These are phyloP conservation scores for Herpotrichia juniperi DNA, from an alignment of 2,329 filamentous ascomycete species.

Conservation along the genomic window DNA sequence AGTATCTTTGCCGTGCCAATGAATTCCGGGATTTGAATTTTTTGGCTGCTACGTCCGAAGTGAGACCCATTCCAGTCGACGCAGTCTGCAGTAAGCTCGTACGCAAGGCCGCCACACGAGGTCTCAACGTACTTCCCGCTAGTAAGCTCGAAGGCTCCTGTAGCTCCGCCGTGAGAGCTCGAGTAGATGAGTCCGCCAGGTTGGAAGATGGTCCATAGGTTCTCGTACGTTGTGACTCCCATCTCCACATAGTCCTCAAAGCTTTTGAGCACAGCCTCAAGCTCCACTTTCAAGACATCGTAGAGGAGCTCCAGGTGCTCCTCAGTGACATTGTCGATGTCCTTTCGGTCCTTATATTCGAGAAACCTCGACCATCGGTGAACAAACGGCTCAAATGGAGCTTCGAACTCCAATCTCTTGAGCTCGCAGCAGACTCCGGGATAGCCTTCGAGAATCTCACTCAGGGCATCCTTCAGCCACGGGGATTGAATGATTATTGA, in stretches of 20 bases:
- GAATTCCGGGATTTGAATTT: slow-evolving; percentile 56
- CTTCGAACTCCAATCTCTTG: slow-evolving; percentile 65
- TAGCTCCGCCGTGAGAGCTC: slow-evolving; percentile 26
- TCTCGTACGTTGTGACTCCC: slow-evolving; percentile 45
- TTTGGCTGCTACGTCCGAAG: slow-evolving; percentile 31
- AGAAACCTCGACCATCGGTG: slow-evolving; percentile 63
- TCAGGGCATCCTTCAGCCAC: slow-evolving; percentile 58
- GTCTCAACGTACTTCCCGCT: slow-evolving; percentile 25
- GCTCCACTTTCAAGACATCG: slow-evolving; percentile 43
- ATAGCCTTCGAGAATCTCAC: slow-evolving; percentile 62
- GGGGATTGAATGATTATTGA: slow-evolving; percentile 70
- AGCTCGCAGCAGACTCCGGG: slow-evolving; percentile 65
- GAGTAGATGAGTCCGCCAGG: slow-evolving; percentile 36
- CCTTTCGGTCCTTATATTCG: slow-evolving; percentile 17
- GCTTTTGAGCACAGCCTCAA: slow-evolving; percentile 45
- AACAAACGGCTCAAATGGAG: slow-evolving; percentile 68
- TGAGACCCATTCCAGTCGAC: slow-evolving; percentile 41
- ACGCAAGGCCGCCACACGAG: slow-evolving; percentile 22
- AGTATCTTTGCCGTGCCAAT: slow-evolving; percentile 80
- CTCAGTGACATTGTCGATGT: slow-evolving; percentile 24
- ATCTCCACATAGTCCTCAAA: slow-evolving; percentile 45
- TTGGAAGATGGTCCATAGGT: slow-evolving; percentile 51
- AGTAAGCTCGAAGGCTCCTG: slow-evolving; percentile 25
- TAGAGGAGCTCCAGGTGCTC: slow-evolving; percentile 47
- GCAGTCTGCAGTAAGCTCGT: slow-evolving; percentile 27